These are phyloP conservation scores for Magnusiomyces suaveolens DNA, from an alignment of 1,139 yeast species.

Conservation along the genomic window DNA sequence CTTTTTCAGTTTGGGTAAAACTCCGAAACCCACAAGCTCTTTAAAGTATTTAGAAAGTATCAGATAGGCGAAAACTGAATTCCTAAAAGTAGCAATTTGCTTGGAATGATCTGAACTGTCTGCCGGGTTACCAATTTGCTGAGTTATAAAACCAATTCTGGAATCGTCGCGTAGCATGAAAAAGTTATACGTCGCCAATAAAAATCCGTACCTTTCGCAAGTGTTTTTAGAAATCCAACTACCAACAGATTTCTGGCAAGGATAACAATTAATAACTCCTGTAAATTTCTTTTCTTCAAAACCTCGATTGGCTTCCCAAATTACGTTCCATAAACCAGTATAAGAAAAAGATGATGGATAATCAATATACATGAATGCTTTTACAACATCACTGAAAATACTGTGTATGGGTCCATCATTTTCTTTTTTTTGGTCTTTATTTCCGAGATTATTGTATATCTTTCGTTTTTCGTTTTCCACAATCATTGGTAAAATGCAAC, in stretches of 20 bases:
- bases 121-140: not conserved
- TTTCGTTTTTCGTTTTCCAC: not conserved
- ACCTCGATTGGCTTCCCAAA: not conserved
- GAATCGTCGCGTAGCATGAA: too few relatives aligned
- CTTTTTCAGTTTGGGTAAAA: not conserved
- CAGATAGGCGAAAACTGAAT: not conserved
- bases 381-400: too few relatives aligned
- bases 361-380: too few relatives aligned
- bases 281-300: not conserved
- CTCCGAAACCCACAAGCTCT: not conserved
- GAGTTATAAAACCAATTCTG: not conserved
- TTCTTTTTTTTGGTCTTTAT: not conserved
- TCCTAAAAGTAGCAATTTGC: not conserved
- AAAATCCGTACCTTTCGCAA: too few relatives aligned
- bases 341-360: not conserved
- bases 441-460: not conserved
- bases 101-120: not conserved
- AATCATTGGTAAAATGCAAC: not conserved
- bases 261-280: not conserved
- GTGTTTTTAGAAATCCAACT: not conserved
- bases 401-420: too few relatives aligned
- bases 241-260: not conserved
- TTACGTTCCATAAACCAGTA: not conserved
- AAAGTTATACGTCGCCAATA: too few relatives aligned
- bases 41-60: not conserved